Base-by-base conservation (phyloP, 1,139 yeast genomes). In the Keqinozyma sinolaborantium region DNA sequence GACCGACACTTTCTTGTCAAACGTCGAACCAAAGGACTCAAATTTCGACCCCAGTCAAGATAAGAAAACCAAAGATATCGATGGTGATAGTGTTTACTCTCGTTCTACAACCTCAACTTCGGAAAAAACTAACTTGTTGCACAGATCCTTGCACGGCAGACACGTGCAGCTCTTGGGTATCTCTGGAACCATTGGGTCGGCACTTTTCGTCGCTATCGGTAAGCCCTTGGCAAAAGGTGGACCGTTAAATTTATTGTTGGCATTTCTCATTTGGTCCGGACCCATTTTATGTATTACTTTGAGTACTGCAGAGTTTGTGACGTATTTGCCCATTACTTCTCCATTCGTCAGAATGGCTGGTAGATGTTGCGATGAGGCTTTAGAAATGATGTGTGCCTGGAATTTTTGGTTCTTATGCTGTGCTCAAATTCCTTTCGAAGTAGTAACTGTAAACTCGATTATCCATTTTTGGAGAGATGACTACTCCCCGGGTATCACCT, bases 221-320 rank as follows among this genome's bases (percentile, higher is more conserved):
- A 42, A 38, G 27, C 70, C 70, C 3, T 58, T 73, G 32, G 57
- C 59, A 9, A 49, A 52, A 13, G 73, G 70, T 13, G 79, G 79
- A 3, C 77, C 77, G 1, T 50, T 71, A 30, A 70, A 73, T 3
- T 55, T 72, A 24, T 45, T 72, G 4, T 49, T 73, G 27, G 64
- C 67, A 1, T 68, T 67, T 41, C 40, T 58, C n/a, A 45, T 70
- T 40, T 63, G 74, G 76, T 57, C 77, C 28, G 44, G 73, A n/a
- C 73, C 85, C n/a, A 61, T 83, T 24, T 68, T 78, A 39, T 56
- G 57, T 45, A 73, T 84, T 41, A 84, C 92, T 3, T 78, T 81
- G 11, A 72, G 83, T 2, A 77, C 83, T 2, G 94, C 88, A 0
- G 95, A 85, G 51, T 83, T 84, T 88, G 94, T 84, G 14, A 79